phyloP scores from a whole-genome alignment of 257 asterid species.

The Solanum chmielewskii region DNA sequence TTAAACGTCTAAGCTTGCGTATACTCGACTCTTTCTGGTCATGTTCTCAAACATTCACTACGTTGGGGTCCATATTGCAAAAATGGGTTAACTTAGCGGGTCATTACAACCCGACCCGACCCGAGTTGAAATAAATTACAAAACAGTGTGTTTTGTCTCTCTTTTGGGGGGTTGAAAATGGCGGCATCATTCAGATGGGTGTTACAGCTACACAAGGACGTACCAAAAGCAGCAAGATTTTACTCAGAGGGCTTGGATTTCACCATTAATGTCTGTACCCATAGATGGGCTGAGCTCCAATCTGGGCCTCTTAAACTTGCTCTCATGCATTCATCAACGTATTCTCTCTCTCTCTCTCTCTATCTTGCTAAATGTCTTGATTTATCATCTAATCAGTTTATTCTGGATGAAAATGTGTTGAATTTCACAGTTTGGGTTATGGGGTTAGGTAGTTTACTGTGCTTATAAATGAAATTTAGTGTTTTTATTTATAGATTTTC shows the following conservation, averaged over 20 bases:
- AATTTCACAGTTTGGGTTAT: background rate
- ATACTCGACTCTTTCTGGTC: no score
- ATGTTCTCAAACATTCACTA: no score
- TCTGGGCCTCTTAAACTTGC: conserved; percentile 76
- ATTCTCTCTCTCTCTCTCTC: background rate
- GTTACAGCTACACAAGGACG: conserved; percentile 81
- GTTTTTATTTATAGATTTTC: background rate
- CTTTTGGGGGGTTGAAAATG: conserved; percentile 8
- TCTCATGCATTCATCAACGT: conserved; percentile 66
- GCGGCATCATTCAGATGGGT: conserved; percentile 72
- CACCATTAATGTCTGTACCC: conserved; percentile 65
- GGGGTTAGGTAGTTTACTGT: background rate
- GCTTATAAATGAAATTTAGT: background rate
- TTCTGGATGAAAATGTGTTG: background rate
- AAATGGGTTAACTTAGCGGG: background rate
- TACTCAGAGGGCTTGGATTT: conserved; percentile 80
- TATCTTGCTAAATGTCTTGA: background rate
- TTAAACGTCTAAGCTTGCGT: no score
- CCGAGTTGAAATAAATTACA: background rate
- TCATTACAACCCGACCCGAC: background rate
- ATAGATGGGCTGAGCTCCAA: conserved; percentile 93
- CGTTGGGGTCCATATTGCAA: no score
- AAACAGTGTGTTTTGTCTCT: background rate
- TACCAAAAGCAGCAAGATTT: conserved; percentile 83
- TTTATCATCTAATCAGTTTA: background rate